These are phyloP conservation scores for Termitomyces sp. DNA, from an alignment of 768 basidiomycete genomes.

Conservation along the genomic window DNA sequence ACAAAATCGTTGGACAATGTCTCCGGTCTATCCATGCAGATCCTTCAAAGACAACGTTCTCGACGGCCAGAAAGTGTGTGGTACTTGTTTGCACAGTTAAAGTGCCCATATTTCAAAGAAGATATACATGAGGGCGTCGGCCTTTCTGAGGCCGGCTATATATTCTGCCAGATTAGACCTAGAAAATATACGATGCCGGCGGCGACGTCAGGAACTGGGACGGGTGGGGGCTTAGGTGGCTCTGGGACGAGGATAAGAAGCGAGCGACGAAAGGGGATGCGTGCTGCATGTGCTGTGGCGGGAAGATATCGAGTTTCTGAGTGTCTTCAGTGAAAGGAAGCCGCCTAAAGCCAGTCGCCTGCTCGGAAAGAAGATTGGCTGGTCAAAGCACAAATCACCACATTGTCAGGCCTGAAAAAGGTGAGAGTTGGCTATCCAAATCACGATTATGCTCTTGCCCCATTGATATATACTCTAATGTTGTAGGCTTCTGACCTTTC, in stretches of 20 bases:
- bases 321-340: slow-evolving; percentile 30
- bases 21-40: slow-evolving; percentile 23
- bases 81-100: slow-evolving; percentile 26
- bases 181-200: slow-evolving; percentile 35
- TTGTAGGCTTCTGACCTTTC: not conserved
- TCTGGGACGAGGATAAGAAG: slow-evolving; percentile 25
- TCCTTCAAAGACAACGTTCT: slow-evolving; percentile 16
- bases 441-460: not conserved
- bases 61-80: slow-evolving; percentile 24
- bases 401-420: slow-evolving; percentile 16
- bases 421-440: not conserved
- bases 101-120: slow-evolving; percentile 21
- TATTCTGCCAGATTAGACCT: slow-evolving; percentile 32
- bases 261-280: slow-evolving; percentile 17
- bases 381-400: slow-evolving; percentile 33
- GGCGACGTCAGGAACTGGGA: slow-evolving; percentile 35
- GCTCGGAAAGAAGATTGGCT: slow-evolving; percentile 25
- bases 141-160: slow-evolving; percentile 32
- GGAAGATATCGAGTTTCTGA: slow-evolving; percentile 19
- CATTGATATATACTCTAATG: not conserved
- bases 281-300: slow-evolving; percentile 30
- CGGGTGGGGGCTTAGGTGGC: slow-evolving; percentile 17
- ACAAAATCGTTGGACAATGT: slow-evolving; percentile 31
- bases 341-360: slow-evolving; percentile 25
- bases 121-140: slow-evolving; percentile 22